phyloP scores from a whole-genome alignment of 805 yeast species.

The Hanseniaspora osmophila region DNA sequence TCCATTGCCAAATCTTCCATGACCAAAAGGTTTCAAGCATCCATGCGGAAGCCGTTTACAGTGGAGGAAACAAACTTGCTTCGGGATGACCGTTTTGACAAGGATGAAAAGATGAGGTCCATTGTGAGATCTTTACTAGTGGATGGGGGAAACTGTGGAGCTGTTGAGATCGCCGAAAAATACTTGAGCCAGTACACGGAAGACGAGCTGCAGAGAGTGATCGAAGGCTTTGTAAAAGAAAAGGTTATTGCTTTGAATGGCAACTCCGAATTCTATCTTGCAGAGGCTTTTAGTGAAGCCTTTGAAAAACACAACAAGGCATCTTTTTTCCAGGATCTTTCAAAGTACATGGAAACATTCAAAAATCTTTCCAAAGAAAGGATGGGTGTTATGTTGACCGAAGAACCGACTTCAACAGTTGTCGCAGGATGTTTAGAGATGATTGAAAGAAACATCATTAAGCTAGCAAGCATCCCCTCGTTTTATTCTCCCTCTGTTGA shows the following conservation, averaged over 20 bases:
- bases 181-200: slow-evolving; percentile 28
- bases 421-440: not conserved
- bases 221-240: slow-evolving; percentile 32
- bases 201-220: slow-evolving; percentile 34
- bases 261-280: slow-evolving; percentile 26
- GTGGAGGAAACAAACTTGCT: slow-evolving; percentile 10
- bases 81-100: slow-evolving; percentile 5
- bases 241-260: slow-evolving; percentile 41
- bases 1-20: slow-evolving; percentile 48
- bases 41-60: slow-evolving; percentile 34
- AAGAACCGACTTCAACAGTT: slow-evolving; percentile 16
- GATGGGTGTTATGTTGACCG: slow-evolving; percentile 42
- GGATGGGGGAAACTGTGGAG: slow-evolving; percentile 17
- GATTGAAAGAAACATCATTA: not conserved
- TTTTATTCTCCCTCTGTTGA: slow-evolving; percentile 13
- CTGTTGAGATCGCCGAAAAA: slow-evolving; percentile 14
- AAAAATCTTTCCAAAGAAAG: slow-evolving; percentile 25
- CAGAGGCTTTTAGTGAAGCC: slow-evolving; percentile 12
- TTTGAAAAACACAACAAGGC: slow-evolving; percentile 19
- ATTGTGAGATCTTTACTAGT: slow-evolving; percentile 24
- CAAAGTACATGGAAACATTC: slow-evolving; percentile 31
- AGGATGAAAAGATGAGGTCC: slow-evolving; percentile 18
- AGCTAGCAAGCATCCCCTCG: not conserved
- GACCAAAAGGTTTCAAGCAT: slow-evolving; percentile 51
- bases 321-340: slow-evolving; percentile 31